Evolutionary conservation across 2,329 filamentous ascomycete species (phyloP), one percentile per base, ranked within the genome.

Genomic region (Lecanicillium sp.): DNA sequence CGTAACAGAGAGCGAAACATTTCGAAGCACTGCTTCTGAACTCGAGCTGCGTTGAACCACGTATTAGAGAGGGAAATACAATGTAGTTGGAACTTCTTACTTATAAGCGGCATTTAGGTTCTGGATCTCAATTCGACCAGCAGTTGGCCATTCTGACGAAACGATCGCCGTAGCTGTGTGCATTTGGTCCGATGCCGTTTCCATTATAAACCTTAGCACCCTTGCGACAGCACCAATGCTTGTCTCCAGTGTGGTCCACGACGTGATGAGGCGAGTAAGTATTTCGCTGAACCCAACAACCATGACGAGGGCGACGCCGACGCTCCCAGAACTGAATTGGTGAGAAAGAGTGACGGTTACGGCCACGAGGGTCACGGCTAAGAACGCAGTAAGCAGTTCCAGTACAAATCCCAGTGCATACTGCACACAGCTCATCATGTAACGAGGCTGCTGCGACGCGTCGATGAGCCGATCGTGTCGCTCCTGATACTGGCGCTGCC

Each of bases 361-460:
- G 9, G 66, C 59, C 2, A 55, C 45, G 3, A 51, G 37, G 1
- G 45, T 49, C 12, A 57, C 42, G 1, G 70, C 69, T 30, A 77
- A 64, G 3, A 40, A 53, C 7, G 47, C 48, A 9, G 58, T 55
- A 4, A 74, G 60, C 11, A 75, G 55, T 49, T 75, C 70, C 5
- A 76, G 55, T 2, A 72, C 69, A 2, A 76, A 55, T 1, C 60
- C 67, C 2, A 75, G 61, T 72, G 72, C 75, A 30, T 68, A 62
- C 53, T 75, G 73, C 6, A 74, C 64, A 23, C 67, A 66, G 43
- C 64, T 67, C 14, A 75, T 62, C 11, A 72, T 60, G 50, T 75
- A 60, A 3, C 42, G 45, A 5, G 57, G 57, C 3, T 44, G 30
- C 14, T 52, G 50, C 0, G 58, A 53, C 8, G 49, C 29, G 12